Base-by-base conservation (phyloP, 495 filamentous ascomycete species). In the Aspergillus indologenus region DNA sequence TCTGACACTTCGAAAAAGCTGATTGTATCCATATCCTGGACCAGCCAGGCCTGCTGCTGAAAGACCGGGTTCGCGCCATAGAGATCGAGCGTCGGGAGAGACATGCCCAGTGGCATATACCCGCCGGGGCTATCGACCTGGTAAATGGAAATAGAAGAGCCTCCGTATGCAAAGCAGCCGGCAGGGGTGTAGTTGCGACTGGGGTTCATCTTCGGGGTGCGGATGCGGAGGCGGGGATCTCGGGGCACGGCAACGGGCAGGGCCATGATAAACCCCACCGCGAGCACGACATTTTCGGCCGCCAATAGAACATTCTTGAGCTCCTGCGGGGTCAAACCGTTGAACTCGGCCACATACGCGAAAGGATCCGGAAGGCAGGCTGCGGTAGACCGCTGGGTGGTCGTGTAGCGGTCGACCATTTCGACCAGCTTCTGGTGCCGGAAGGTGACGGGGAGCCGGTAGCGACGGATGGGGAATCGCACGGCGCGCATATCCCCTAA, bases 61-160 rank as follows among this genome's bases (percentile, higher is more conserved):
- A 83, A 85, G 0, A 76, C 77, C 0, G 65, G 68, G 40, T 79
- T 80, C 40, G 73, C 73, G 1, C 81, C 81, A 5, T 82, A 74
- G n/a, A 76, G 74, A 64, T 87, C 83, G 53, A 80, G 77, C 24
- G 78, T 72, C 0, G 80, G 81, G 15, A 86, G 77, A 0, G 83
- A 85, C 31, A 78, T 64, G 0, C 78, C 84, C 1, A 79, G 76
- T 61, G 83, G 74, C 68, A 81, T 78, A 61, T 84, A 85, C 0
- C 84, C 84, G 4, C 84, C 84, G 0, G 84, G 84, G 5, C 74
- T 75, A 57, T 85, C 83, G 7, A 84, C 80, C 9, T 81, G 81
- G 60, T 87, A 84, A 14, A 85, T 65, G 49, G 75, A 72, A 65
- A 84, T 77, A 58, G 79, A 80, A 11, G 68, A 74, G 7, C 84